phyloP scores from a whole-genome alignment of 306 rosid species.

The Pterocarpus macrocarpus region DNA sequence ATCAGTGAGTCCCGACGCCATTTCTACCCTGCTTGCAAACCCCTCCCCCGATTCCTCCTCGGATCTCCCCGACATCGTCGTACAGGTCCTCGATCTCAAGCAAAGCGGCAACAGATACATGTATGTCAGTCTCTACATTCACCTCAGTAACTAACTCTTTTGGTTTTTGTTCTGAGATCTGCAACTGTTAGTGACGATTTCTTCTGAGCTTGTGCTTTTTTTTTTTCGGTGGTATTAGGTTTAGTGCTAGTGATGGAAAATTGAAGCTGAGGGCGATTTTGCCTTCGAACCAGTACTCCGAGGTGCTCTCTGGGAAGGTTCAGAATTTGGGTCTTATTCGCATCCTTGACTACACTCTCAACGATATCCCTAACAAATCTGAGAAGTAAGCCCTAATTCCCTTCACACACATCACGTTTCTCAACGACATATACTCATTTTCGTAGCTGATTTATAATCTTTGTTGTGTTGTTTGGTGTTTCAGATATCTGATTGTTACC shows the following conservation, averaged over 20 bases:
- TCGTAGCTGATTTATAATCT: background rate
- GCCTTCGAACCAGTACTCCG: slow-evolving; percentile 55
- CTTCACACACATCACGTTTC: background rate
- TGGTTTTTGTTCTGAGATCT: background rate
- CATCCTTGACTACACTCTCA: slow-evolving; percentile 73
- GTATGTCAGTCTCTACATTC: slow-evolving; percentile 37
- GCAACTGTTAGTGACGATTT: background rate
- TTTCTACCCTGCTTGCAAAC: slow-evolving; percentile 63
- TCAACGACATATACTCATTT: background rate
- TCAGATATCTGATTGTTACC: slow-evolving; percentile 75
- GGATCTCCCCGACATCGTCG: slow-evolving; percentile 70
- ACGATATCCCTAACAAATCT: slow-evolving; percentile 71
- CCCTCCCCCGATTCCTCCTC: slow-evolving; percentile 69
- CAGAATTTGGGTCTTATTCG: slow-evolving; percentile 92
- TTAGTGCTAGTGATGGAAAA: slow-evolving; percentile 81
- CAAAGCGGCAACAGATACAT: slow-evolving; percentile 69
- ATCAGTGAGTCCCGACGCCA: slow-evolving; percentile 60
- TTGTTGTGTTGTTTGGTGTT: background rate
- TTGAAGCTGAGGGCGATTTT: slow-evolving; percentile 73
- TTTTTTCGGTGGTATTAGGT: slow-evolving; percentile 55
- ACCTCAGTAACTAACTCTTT: background rate
- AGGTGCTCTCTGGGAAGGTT: slow-evolving; percentile 72
- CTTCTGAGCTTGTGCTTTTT: background rate
- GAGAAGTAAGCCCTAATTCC: slow-evolving; percentile 69
- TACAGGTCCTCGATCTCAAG: slow-evolving; percentile 82